These are phyloP conservation scores for Hypoxylon sp. DNA, from an alignment of 2,329 filamentous ascomycete genomes.

Conservation along the genomic window DNA sequence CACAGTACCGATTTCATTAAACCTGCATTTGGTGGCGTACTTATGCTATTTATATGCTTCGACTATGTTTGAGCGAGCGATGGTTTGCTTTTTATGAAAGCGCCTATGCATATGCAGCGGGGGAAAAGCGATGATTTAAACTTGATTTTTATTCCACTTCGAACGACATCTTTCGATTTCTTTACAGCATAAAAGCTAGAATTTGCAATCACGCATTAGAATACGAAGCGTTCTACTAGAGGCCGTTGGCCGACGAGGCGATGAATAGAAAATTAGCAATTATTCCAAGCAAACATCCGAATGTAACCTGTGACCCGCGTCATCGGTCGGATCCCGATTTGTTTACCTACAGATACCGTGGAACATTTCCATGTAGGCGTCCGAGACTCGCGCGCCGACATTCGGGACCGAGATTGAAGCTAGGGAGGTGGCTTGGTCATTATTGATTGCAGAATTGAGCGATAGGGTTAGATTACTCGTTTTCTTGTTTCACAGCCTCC, in stretches of 20 bases:
- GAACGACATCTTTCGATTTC: slow-evolving; percentile 9
- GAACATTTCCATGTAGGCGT: slow-evolving; percentile 16
- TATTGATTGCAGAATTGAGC: slow-evolving; percentile 21
- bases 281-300: slow-evolving; percentile 18
- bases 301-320: slow-evolving; percentile 6
- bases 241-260: background rate
- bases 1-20: slow-evolving; percentile 27
- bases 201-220: slow-evolving; percentile 10
- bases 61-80: slow-evolving; percentile 14
- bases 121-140: slow-evolving; percentile 25
- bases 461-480: slow-evolving; percentile 16
- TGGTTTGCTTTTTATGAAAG: slow-evolving; percentile 25
- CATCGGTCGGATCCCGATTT: slow-evolving; percentile 7
- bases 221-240: slow-evolving; percentile 8
- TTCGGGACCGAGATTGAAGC: slow-evolving; percentile 37
- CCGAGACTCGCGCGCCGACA: background rate
- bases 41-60: slow-evolving; percentile 15
- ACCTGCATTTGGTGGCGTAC: slow-evolving; percentile 32
- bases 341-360: slow-evolving; percentile 1
- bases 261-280: background rate
- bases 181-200: background rate
- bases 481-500: slow-evolving; percentile 22
- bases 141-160: slow-evolving; percentile 9
- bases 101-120: slow-evolving; percentile 33
- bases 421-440: slow-evolving; percentile 18